Percentiles rank a stretch among this genome's conserved stretches.
These are phyloP conservation scores for Nannochloris sp. DNA, from an alignment of 139 green algal genomes.

Conservation along the genomic window DNA sequence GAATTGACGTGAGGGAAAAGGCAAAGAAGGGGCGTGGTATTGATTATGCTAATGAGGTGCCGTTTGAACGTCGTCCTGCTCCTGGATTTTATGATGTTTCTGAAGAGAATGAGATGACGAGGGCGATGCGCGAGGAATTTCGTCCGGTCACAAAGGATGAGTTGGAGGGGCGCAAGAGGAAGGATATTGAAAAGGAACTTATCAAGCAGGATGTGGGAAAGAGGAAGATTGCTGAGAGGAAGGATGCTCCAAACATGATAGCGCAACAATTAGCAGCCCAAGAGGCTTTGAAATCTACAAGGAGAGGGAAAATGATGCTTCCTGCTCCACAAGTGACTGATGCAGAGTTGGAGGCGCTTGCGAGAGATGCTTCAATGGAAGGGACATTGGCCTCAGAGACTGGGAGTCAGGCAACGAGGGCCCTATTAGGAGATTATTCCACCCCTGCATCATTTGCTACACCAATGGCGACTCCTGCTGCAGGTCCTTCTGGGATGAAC, in stretches of 20 bases:
- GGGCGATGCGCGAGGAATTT: conserved; percentile 71
- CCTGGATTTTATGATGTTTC: conserved; percentile 81
- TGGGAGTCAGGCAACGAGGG: conserved; percentile 59
- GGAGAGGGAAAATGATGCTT: conserved; percentile 84
- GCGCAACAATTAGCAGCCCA: conserved; percentile 58
- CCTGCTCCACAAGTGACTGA: conserved; percentile 74
- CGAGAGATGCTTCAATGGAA: conserved; percentile 50
- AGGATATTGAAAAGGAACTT: conserved; percentile 80
- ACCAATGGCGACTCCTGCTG: conserved; percentile 65
- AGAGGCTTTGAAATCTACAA: conserved; percentile 41
- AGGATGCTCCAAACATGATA: conserved; percentile 49
- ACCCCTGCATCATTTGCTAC: conserved; percentile 53
- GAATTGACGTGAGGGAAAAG: conserved; percentile 51
- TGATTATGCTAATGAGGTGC: conserved; percentile 80
- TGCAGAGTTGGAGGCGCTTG: conserved; percentile 83
- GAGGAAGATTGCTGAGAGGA: conserved; percentile 53
- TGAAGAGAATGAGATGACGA: conserved; percentile 56
- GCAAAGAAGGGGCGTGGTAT: conserved; percentile 39
- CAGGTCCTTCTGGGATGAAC: conserved; percentile 56
- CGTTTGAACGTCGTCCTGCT: conserved; percentile 85
- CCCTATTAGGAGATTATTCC: conserved; percentile 71
- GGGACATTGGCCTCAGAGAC: conserved; percentile 29
- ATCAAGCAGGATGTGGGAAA: conserved; percentile 75
- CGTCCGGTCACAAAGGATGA: conserved; percentile 78
- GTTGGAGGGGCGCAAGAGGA: conserved; percentile 68